These are phyloP conservation scores for Neurospora pannonica DNA, from an alignment of 495 filamentous ascomycete genomes.

Conservation along the genomic window DNA sequence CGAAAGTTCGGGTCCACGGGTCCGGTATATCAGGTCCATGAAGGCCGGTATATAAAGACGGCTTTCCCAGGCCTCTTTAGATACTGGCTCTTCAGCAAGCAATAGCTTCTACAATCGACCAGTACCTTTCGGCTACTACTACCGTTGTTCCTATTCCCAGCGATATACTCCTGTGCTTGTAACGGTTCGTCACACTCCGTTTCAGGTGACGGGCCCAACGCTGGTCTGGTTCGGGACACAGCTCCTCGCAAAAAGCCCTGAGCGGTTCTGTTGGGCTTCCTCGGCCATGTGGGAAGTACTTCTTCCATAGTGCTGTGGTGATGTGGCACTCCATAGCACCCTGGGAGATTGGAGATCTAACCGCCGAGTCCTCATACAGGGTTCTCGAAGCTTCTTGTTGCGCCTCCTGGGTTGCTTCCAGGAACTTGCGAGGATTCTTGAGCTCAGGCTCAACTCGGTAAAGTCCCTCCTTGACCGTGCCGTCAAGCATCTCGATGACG, in stretches of 20 bases:
- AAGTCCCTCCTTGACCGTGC: neutral
- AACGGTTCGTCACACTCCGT: too few relatives aligned
- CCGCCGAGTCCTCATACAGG: neutral
- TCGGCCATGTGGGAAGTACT: neutral
- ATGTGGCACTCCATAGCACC: neutral
- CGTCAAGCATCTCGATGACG: neutral
- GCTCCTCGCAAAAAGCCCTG: neutral
- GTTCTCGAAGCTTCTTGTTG: neutral
- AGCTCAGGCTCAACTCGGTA: neutral
- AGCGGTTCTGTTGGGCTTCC: neutral
- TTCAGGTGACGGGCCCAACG: neutral
- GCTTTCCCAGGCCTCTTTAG: too few relatives aligned
- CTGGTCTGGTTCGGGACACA: neutral
- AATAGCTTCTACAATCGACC: too few relatives aligned
- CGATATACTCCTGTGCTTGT: too few relatives aligned
- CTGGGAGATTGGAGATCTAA: neutral
- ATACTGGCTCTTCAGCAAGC: too few relatives aligned
- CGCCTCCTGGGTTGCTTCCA: neutral
- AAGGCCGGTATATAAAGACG: too few relatives aligned
- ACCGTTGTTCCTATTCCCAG: too few relatives aligned
- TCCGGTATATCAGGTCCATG: too few relatives aligned
- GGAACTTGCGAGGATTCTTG: neutral
- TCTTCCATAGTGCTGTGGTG: neutral
- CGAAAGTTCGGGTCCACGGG: too few relatives aligned
- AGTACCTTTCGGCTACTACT: too few relatives aligned